Evolutionary conservation across 768 basidiomycete genomes (phyloP).

Genomic region (Calocera viscosa): DNA sequence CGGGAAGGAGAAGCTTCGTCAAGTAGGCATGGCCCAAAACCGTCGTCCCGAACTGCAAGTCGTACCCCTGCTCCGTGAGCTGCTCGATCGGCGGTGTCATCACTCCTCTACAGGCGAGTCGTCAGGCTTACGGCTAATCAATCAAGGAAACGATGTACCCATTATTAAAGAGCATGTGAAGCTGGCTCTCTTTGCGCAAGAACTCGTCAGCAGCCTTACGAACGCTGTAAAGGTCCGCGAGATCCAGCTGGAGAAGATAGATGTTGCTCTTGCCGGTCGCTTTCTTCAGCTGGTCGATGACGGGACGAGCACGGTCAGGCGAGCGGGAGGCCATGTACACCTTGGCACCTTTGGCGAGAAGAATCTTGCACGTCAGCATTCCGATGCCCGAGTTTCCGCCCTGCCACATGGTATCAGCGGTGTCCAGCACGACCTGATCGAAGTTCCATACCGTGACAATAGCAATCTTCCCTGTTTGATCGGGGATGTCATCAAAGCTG

Average conservation of each 20-base stretch:
- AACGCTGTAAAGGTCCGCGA: slow-evolving; percentile 34
- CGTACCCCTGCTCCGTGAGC: slow-evolving; percentile 24
- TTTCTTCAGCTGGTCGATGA: slow-evolving; percentile 42
- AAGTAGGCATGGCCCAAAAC: slow-evolving; percentile 9
- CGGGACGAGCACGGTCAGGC: slow-evolving; percentile 19
- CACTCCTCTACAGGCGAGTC: slow-evolving; percentile 15
- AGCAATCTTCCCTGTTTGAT: slow-evolving; percentile 35
- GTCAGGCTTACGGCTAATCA: background rate
- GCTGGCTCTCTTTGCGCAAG: slow-evolving; percentile 11
- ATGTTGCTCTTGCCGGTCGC: slow-evolving; percentile 36
- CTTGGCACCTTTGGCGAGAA: slow-evolving; percentile 15
- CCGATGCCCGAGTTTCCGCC: slow-evolving; percentile 11
- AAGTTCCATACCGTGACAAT: slow-evolving; percentile 23
- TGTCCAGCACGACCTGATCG: background rate
- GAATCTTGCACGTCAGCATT: background rate
- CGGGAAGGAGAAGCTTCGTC: slow-evolving; percentile 9
- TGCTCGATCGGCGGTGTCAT: slow-evolving; percentile 17
- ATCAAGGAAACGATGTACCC: slow-evolving; percentile 4
- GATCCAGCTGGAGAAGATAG: slow-evolving; percentile 34
- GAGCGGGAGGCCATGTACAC: slow-evolving; percentile 6
- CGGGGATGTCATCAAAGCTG: slow-evolving; percentile 31
- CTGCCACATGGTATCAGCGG: background rate
- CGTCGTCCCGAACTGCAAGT: slow-evolving; percentile 28
- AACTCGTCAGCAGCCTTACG: slow-evolving; percentile 35
- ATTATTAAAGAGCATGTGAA: slow-evolving; percentile 14